These are phyloP conservation scores for Apostasia shenzhenica DNA, from an alignment of 106 monocot genomes.

Conservation along the genomic window DNA sequence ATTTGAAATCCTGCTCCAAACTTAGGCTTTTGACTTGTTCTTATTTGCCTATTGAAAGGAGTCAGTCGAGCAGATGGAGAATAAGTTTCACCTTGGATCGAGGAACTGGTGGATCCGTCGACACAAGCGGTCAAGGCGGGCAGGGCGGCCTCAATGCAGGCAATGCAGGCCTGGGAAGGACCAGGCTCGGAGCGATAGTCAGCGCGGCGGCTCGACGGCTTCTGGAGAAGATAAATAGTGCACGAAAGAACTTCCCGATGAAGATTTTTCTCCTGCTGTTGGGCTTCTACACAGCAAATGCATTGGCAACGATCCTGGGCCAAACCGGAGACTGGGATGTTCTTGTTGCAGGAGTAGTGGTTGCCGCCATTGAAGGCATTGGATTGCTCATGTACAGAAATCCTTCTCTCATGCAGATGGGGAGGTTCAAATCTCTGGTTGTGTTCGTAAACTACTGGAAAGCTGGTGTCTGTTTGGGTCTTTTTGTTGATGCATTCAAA, in stretches of 20 bases:
- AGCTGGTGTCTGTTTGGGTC: slow-evolving; percentile 90
- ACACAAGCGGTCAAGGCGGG: slow-evolving; percentile 4
- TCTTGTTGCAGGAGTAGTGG: slow-evolving; percentile 83
- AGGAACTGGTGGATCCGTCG: slow-evolving; percentile 41
- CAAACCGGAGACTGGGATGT: slow-evolving; percentile 99
- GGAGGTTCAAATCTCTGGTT: slow-evolving; percentile 52
- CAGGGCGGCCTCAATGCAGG: slow-evolving; percentile 31
- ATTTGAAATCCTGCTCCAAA: too few relatives aligned
- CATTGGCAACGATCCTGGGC: slow-evolving; percentile 86
- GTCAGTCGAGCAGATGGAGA: slow-evolving; percentile 14
- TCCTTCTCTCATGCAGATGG: slow-evolving; percentile 23
- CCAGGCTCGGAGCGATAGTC: slow-evolving; percentile 67
- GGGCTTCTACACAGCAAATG: slow-evolving; percentile 96
- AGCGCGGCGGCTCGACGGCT: slow-evolving; percentile 53
- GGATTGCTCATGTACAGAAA: slow-evolving; percentile 92
- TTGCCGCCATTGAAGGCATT: slow-evolving; percentile 87
- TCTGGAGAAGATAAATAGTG: slow-evolving; percentile 61
- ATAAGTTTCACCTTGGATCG: slow-evolving; percentile 55
- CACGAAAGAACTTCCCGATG: slow-evolving; percentile 72
- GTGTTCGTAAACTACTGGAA: slow-evolving; percentile 91
- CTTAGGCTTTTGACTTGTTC: too few relatives aligned
- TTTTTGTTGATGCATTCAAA: slow-evolving; percentile 97
- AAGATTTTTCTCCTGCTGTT: slow-evolving; percentile 91
- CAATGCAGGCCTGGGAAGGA: slow-evolving; percentile 39
- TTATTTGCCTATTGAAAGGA: too few relatives aligned